Percentiles rank a stretch among this genome's conserved stretches.
phyloP scores from a whole-genome alignment of 1,284 basidiomycete genomes.

The Heliocybe sulcata region DNA sequence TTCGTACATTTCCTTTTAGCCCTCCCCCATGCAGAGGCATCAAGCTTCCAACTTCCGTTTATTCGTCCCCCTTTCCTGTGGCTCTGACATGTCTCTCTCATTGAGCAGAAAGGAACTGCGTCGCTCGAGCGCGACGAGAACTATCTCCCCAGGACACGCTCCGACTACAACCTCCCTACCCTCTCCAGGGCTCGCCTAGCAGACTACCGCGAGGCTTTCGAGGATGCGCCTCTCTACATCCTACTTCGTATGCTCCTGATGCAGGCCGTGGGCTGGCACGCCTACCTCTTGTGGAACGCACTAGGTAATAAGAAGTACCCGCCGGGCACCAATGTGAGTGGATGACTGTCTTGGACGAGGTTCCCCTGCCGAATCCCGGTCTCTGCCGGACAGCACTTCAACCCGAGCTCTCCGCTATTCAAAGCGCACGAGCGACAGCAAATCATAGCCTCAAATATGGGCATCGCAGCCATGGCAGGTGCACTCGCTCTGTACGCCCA shows the following conservation, averaged over 20 bases:
- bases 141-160: constrained; percentile 39
- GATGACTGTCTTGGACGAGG: background rate
- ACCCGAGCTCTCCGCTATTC: constrained; percentile 65
- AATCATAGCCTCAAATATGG: constrained; percentile 38
- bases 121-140: constrained; percentile 44
- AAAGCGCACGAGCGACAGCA: constrained; percentile 50
- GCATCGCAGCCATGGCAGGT: constrained; percentile 28
- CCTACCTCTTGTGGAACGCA: constrained; percentile 68
- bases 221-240: constrained; percentile 66
- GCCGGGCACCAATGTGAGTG: constrained; percentile 54
- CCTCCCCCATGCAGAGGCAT: too few relatives aligned
- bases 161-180: constrained; percentile 30
- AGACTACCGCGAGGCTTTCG: constrained; percentile 44
- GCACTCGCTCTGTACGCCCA: constrained; percentile 28
- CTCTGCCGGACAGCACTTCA: constrained; percentile 50
- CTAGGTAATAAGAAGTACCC: constrained; percentile 69
- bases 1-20: constrained; percentile 12
- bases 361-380: too few relatives aligned
- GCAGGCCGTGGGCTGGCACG: constrained; percentile 63
- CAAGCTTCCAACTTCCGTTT: too few relatives aligned
- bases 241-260: constrained; percentile 56
- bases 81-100: background rate
- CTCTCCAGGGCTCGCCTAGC: constrained; percentile 20
- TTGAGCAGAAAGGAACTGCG: constrained; percentile 33
- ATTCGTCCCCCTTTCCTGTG: too few relatives aligned